Base-by-base conservation (phyloP, 1,284 basidiomycete species). In the Ganoderma sinense region DNA sequence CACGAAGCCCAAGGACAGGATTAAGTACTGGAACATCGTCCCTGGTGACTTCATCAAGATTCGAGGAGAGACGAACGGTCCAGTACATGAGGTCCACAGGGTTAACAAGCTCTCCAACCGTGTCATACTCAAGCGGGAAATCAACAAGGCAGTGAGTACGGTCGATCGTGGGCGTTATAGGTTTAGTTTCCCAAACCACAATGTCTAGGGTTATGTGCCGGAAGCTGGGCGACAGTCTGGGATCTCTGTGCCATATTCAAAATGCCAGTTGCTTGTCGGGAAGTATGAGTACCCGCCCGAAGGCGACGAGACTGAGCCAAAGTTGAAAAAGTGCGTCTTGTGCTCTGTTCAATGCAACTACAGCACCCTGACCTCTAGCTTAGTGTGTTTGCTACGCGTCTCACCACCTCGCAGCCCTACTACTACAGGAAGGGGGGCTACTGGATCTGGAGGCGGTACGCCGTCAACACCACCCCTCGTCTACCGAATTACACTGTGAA, bases 1-100 rank as follows among this genome's bases (percentile, higher is more conserved):
- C 55, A 88, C 87, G 64, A 84, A 86, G 45, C 85, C 87, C 20
- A 85, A 85, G 70, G 91, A 94, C 75, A 86, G 93, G 66, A 92
- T 95, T 64, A 93, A 94, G 79, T 90, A 88, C 78, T 95, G 93
- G 93, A 95, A 95, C 75, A 87, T 95, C 71, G 90, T 94, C 36
- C 92, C 94, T 10, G 93, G 93, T n/a, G 93, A 95, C 81, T 87
- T 87, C 68, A 88, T 95, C 75, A 86, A 91, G 64, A 74, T 94
- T 66, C 85, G 87, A 11, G 92, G 92, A 31, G 91, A 94, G 79
- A 84, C 84, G 69, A 83, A 84, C 58, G 86, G 85, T 61, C 84
- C 79, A 2, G 78, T 94, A 48, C 87, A 89, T 61, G 90, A 94
- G 77, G 93, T 95, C 48, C 79, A 88, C 72, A 88, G 86, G 78